A percentile compares a stretch with the other conserved stretches of the same genome.
Conservation (phyloP, 441 rosid genomes). For the Populus hybrid region DNA sequence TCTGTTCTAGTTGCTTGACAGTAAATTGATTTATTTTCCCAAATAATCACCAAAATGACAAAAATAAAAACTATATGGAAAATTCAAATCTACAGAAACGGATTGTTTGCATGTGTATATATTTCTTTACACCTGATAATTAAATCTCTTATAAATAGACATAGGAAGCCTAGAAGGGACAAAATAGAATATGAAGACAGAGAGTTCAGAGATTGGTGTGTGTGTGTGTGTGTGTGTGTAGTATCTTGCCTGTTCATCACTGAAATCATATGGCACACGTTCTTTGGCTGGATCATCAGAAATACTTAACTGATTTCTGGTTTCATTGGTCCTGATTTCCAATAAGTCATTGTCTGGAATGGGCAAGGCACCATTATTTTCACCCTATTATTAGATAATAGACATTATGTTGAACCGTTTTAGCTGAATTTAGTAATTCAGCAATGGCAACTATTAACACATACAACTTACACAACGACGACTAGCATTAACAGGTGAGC, state of each 20-base stretch:
- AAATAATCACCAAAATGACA: not conserved
- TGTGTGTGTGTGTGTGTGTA: not conserved
- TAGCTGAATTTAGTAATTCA: slow-evolving; percentile 36
- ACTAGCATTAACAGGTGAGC: slow-evolving; percentile 48
- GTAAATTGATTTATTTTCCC: not conserved
- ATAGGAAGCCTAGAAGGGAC: not conserved
- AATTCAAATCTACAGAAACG: not conserved
- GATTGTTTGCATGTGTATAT: not conserved
- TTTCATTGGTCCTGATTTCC: slow-evolving; percentile 31
- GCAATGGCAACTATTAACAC: slow-evolving; percentile 73
- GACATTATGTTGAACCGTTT: slow-evolving; percentile 53
- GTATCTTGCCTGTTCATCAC: slow-evolving; percentile 68
- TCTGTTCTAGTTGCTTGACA: not conserved
- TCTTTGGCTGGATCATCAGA: slow-evolving; percentile 39
- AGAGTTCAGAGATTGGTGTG: slow-evolving; percentile 6
- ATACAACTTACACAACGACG: slow-evolving; percentile 99
- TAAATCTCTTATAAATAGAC: not conserved
- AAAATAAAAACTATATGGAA: not conserved
- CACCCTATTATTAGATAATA: slow-evolving; percentile 51
- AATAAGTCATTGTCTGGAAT: slow-evolving; percentile 37
- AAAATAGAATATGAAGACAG: slow-evolving; percentile 1
- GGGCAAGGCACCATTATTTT: slow-evolving; percentile 50
- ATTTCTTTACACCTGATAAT: not conserved
- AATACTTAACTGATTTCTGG: slow-evolving; percentile 26
- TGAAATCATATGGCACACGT: slow-evolving; percentile 54